These are phyloP conservation scores for Trichoderma harzianum DNA, from an alignment of 2,329 filamentous ascomycete species.

Conservation along the genomic window DNA sequence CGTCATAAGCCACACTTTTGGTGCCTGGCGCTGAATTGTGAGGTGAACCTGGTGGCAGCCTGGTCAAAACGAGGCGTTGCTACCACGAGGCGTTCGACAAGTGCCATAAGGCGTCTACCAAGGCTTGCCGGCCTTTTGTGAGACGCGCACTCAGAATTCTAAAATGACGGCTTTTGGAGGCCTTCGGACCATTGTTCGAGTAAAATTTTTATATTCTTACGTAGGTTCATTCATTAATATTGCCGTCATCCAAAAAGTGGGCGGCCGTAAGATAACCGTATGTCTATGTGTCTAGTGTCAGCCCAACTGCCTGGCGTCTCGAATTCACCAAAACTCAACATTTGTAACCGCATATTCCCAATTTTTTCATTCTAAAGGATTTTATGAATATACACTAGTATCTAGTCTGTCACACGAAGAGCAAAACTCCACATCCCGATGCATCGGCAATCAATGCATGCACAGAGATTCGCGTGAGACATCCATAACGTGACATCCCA, in stretches of 20 bases:
- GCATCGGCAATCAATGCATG: neutral
- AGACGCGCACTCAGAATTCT: neutral
- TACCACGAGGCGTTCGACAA: no score
- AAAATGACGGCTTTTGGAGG: neutral
- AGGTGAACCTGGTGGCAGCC: no score
- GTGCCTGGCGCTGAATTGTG: neutral
- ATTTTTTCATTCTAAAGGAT: neutral
- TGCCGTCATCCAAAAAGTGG: neutral
- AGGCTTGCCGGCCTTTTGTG: neutral
- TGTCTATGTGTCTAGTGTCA: neutral
- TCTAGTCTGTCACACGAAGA: neutral
- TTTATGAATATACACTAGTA: neutral
- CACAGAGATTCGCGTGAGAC: neutral
- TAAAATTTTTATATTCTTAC: neutral
- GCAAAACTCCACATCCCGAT: neutral
- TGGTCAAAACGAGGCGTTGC: neutral
- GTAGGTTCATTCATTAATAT: neutral
- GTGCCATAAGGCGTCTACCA: neutral
- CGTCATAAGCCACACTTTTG: neutral
- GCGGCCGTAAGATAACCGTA: neutral
- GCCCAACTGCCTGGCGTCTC: neutral
- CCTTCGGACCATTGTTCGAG: neutral
- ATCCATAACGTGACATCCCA: neutral
- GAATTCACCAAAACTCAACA: neutral
- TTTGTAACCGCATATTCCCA: neutral